Base-by-base conservation (phyloP, 2,329 filamentous ascomycete species). In the Fusarium incarnatum region DNA sequence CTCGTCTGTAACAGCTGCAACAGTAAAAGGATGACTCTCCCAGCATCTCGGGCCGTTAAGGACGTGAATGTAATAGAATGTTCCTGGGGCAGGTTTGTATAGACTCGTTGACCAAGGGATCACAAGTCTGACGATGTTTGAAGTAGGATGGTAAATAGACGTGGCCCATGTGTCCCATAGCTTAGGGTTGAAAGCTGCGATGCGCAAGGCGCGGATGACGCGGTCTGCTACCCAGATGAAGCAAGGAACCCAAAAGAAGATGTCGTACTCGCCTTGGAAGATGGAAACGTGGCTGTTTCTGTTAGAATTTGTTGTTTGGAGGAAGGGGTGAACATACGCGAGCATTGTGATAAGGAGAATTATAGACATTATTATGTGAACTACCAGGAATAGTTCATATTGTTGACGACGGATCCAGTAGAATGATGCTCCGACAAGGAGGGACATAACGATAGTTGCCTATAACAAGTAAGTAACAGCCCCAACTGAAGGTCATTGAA, bases 311-410 rank as follows among this genome's bases (percentile, higher is more conserved):
- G 3, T 1, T 28, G 2, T 1, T 27, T 3, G 5, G 28, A 3
- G 7, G 0, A 0, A 8, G 25, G 6, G n/a, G n/a, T n/a, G n/a
- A n/a, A n/a, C 6, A 25, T 78, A 86, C 83, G 83, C 83, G 40
- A 85, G 84, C 81, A 88, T 84, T 0, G 83, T 82, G 32, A 84
- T 74, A 1, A 89, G 72, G 0, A 86, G 75, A 1, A 86, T 74
- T 11, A 87, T 74, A 0, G 88, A 84, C 18, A 89, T 76, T 5
- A 81, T 75, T 9, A 89, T 87, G 60, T 89, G 85, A 1, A 84
- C 46, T 15, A 84, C 64, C 8, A 87, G 75, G 61, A 87, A 87
- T 0, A 80, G 25, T 64, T 88, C 86, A 64, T 88, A 90, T n/a
- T 82, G 81, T 12, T 81, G 81, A 9, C 83, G 81, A 0, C 87